Evolutionary conservation across 2,329 filamentous ascomycete genomes (phyloP), one percentile per base, ranked within the genome.

Genomic region (Neocucurbitaria cava): DNA sequence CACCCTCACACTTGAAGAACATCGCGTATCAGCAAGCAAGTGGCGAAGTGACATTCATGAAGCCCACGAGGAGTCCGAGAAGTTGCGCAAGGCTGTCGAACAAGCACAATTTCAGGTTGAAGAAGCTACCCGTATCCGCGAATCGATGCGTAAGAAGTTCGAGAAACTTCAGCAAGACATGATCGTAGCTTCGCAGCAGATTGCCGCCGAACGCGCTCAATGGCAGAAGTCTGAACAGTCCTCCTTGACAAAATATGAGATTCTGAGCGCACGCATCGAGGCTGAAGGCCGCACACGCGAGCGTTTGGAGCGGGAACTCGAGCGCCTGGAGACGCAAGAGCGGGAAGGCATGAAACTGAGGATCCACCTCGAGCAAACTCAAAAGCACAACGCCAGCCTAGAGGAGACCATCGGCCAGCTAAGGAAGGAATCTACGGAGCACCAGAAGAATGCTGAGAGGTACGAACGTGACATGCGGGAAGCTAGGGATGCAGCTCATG

Each of bases 91-190:
- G 70, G 87, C 88, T 26, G 86, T 96, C 53, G 86, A 88, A 57
- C 88, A 87, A 20, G 82, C 96, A 50, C 87, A 88, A 58, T 85
- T 85, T 41, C 92, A 96, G 71, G 85, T 95, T 38, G 88, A 95
- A 68, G 93, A 96, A 77, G 94, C 92, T 68, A 87, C 93, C 69
- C 87, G 89, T 59, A 85, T 96, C 54, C 89, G 92, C 53, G 91
- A 96, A 72, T 87, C 84, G 56, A 93, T 96, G 85, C 89, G 92
- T 62, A 82, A 82, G 72, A 96, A 95, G 76, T 90, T 97, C 68
- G 86, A 94, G 65, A 87, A 87, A 55, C 81, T 99, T 35, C 93
- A 98, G 76, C 86, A 92, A 59, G 92, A 97, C 65, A 94, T 98
- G 89, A 85, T 87, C 28, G 82, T 82, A 51, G 90, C 92, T 44